Evolutionary conservation across 2,329 filamentous ascomycete species (phyloP), one percentile per base, ranked within the genome.

Genomic region (Cladophialophora psammophila): DNA sequence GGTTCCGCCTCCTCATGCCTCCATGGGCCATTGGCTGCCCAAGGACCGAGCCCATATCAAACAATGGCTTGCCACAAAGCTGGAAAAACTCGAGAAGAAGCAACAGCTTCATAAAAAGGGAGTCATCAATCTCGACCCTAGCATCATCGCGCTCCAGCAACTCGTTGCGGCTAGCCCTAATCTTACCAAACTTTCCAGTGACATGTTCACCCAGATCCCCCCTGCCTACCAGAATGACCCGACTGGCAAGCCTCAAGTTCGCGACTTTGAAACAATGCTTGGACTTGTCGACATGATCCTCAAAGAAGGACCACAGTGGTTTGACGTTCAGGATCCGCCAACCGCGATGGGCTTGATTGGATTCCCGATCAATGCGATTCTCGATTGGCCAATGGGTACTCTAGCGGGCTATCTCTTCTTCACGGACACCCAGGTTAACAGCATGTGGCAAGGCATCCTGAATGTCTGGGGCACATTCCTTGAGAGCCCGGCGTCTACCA

Each of bases 131-230:
- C 54, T 31, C 20, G 54, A 79, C 88, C 1, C 83, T 87, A 31
- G 79, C 91, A 34, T 89, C 87, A 79, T 88, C 91, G 83, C 86
- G 88, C 75, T 87, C 90, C 74, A 80, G 80, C 32, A 80, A 84
- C 69, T 92, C 92, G 90, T 91, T 90, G 77, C 81, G 85, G 32
- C 87, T 91, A 77, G 81, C 91, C 26, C 89, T 89, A 0, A 74
- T 75, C 40, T 88, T 87, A 35, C 54, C 31, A 57, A 38, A 57
- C n/a, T 57, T 12, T 57, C 54, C 12, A 20, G 32, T 31, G 52
- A 55, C 26, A 58, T 58, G 62, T 58, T 64, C 15, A 34, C 53
- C 7, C 32, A 64, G 50, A 48, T 52, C 10, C 53, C 62, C 75
- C 79, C 82, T 18, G 85, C 86, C 0, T 92, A 92, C 77, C 74